Percentiles rank a stretch among this genome's conserved stretches.
Conservation (phyloP, 1,284 basidiomycete genomes). For the Sporisorium scitamineum region DNA sequence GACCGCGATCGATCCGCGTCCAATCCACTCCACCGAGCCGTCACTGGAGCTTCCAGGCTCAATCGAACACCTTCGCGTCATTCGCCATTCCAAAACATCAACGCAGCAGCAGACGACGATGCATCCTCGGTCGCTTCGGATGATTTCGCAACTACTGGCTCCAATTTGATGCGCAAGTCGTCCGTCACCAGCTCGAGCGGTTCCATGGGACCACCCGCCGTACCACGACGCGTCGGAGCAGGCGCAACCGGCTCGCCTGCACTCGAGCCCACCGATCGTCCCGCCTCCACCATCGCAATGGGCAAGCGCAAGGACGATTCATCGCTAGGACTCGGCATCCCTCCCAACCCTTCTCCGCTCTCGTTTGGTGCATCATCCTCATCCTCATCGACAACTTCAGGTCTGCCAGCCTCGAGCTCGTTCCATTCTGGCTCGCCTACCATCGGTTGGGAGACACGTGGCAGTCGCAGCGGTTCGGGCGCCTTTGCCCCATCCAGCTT, state of each 20-base stretch:
- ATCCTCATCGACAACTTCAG: constrained; percentile 1
- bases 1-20: constrained; percentile 40
- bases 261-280: constrained; percentile 33
- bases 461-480: constrained; percentile 35
- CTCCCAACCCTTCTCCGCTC: constrained; percentile 40
- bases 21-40: constrained; percentile 40
- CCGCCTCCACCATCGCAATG: constrained; percentile 38
- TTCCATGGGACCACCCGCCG: constrained; percentile 50
- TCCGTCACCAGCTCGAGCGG: constrained; percentile 49
- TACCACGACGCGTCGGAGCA: constrained; percentile 34
- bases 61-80: constrained; percentile 32
- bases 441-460: constrained; percentile 34
- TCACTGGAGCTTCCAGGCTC: constrained; percentile 24
- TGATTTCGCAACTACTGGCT: constrained; percentile 31
- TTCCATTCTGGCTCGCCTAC: constrained; percentile 44
- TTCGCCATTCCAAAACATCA: constrained; percentile 16
- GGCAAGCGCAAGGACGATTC: constrained; percentile 48
- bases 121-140: constrained; percentile 38
- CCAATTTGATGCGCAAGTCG: constrained; percentile 46
- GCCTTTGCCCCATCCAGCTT: constrained; percentile 34
- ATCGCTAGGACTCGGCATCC: constrained; percentile 44
- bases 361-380: constrained; percentile 28
- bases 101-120: constrained; percentile 30
- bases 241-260: constrained; percentile 25
- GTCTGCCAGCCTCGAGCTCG: constrained; percentile 32